Base-by-base conservation (phyloP, 352 stramenopile species). In the Globisporangium polare region DNA sequence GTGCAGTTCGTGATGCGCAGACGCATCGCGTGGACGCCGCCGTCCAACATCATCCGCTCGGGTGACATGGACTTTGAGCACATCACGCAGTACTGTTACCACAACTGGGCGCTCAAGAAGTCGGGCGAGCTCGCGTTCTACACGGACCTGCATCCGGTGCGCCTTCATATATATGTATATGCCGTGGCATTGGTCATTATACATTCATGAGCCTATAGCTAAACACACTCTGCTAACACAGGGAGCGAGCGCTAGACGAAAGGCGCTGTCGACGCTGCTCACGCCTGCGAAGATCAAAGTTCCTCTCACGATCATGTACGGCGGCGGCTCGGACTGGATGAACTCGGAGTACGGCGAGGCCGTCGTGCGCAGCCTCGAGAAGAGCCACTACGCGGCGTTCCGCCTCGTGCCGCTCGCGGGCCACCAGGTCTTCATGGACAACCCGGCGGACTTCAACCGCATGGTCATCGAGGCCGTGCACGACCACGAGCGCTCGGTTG, bases 371-470 rank as follows among this genome's bases (percentile, higher is more conserved):
- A 65, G 68, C 10, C 60, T 94, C 18, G 74, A 90, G 53, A 79
- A 74, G 57, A 75, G 68, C 8, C 80, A 88, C 43, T 88, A 90
- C 68, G 80, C 80, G 4, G 74, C 76, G 26, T 86, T 92, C 58
- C 73, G 73, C 2, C 74, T 90, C 62, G 82, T 94, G 3, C 82
- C 84, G 18, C 60, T 73, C 4, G 82, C 84, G 0, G 84, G 84
- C 9, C 84, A 94, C 54, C 84, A 94, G 58, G 84, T 94, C 24
- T 94, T 94, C 63, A 92, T 94, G 84, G 84, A 94, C 77, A 92
- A 94, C 66, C 79, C 84, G 2, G 50, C 45, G 18, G 84, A 88
- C 41, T 94, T 94, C 52, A 91, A 92, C 63, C 69, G 75, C 56
- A 80, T 89, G 59, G 35, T 94, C 31, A 74, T 88, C 42, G 75